These are phyloP conservation scores for Bipolaris zeicola DNA, from an alignment of 2,329 filamentous ascomycete genomes.

Conservation along the genomic window DNA sequence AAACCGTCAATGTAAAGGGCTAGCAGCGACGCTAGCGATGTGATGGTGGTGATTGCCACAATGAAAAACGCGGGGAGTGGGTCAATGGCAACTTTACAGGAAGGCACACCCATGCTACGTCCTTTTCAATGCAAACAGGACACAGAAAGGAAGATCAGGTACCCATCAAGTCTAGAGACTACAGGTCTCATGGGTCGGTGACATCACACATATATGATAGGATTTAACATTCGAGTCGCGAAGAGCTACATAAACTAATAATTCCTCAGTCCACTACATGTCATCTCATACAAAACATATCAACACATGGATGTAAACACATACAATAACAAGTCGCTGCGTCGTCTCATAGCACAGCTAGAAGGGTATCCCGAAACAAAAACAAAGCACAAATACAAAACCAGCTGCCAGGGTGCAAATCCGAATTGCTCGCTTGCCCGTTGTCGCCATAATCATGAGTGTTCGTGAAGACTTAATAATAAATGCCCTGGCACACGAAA, in stretches of 20 bases:
- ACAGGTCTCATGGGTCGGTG: not conserved
- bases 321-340: slow-evolving; percentile 3
- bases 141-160: not conserved
- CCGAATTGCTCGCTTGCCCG: slow-evolving; percentile 13
- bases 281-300: not conserved
- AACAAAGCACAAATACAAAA: slow-evolving; percentile 5
- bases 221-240: slow-evolving; percentile 17
- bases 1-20: too few species aligned
- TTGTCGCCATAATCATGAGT: slow-evolving; percentile 1
- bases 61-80: too few species aligned
- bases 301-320: not conserved
- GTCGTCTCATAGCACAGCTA: slow-evolving; percentile 10
- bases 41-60: too few species aligned
- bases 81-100: not conserved
- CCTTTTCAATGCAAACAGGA: not conserved
- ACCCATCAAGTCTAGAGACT: not conserved
- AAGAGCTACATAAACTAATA: slow-evolving; percentile 7
- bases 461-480: slow-evolving; percentile 22
- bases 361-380: slow-evolving; percentile 24
- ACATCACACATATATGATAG: slow-evolving; percentile 1
- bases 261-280: not conserved
- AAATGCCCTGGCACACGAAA: slow-evolving; percentile 16
- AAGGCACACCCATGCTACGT: not conserved
- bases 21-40: too few species aligned
- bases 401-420: not conserved